phyloP scores from a whole-genome alignment of 768 basidiomycete species.

The Suillus clintonianus region DNA sequence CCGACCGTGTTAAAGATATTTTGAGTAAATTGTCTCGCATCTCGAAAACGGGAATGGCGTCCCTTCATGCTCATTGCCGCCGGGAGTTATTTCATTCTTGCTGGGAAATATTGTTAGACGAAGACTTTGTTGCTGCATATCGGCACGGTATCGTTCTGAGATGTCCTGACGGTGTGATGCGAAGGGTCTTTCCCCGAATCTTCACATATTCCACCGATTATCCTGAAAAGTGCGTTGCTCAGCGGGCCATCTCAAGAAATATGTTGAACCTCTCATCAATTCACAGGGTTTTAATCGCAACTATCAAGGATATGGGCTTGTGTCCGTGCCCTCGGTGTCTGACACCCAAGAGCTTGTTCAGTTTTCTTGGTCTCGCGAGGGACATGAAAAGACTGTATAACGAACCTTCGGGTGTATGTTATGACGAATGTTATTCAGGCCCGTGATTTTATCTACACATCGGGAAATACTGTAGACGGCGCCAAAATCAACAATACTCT shows the following conservation, averaged over 20 bases:
- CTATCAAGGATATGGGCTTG: slow-evolving; percentile 9
- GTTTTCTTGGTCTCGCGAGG: slow-evolving; percentile 2
- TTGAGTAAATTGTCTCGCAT: neutral
- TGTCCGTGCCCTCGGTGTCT: slow-evolving; percentile 22
- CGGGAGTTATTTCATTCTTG: slow-evolving; percentile 11
- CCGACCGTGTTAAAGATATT: neutral
- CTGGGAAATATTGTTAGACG: slow-evolving; percentile 13
- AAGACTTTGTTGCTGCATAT: slow-evolving; percentile 16
- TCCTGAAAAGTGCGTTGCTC: no score
- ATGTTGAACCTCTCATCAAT: slow-evolving; percentile 20
- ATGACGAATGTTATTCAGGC: neutral
- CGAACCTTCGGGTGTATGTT: neutral
- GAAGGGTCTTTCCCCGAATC: slow-evolving; percentile 18
- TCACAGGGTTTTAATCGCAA: slow-evolving; percentile 15
- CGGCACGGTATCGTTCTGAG: slow-evolving; percentile 13
- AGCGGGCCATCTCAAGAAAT: no score
- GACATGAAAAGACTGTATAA: slow-evolving; percentile 3
- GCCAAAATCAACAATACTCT: slow-evolving; percentile 12
- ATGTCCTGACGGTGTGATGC: slow-evolving; percentile 15
- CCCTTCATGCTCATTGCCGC: slow-evolving; percentile 3
- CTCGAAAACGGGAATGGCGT: neutral
- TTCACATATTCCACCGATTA: slow-evolving; percentile 25
- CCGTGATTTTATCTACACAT: neutral
- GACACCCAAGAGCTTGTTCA: neutral
- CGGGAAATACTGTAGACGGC: neutral